Conservation (phyloP, 306 rosid genomes). For the Dicorynia guianensis region DNA sequence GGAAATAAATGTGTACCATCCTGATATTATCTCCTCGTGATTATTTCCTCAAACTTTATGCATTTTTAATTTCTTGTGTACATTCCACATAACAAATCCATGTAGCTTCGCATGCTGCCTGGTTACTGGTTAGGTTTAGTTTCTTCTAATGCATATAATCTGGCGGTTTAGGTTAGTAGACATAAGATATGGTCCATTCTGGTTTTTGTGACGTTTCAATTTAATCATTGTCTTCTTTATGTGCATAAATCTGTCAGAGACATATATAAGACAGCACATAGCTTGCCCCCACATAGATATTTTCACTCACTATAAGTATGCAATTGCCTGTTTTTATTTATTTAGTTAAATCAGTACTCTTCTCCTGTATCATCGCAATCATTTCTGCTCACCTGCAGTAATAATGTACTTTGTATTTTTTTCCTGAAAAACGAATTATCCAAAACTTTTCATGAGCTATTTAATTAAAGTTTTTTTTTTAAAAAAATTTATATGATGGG, state of each 20-base stretch:
- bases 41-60: background rate
- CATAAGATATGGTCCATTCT: background rate
- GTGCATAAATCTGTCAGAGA: background rate
- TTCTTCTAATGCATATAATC: slow-evolving; percentile 6
- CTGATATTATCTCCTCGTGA: slow-evolving; percentile 1
- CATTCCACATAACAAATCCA: slow-evolving; percentile 22
- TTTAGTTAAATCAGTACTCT: background rate
- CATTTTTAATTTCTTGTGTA: background rate
- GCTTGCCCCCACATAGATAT: background rate
- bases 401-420: background rate
- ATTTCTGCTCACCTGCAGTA: background rate
- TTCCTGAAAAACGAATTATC: background rate
- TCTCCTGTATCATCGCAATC: background rate
- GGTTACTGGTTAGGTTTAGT: background rate
- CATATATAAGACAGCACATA: background rate
- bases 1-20: slow-evolving; percentile 43
- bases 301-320: background rate
- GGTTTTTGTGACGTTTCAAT: slow-evolving; percentile 7
- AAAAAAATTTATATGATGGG: background rate
- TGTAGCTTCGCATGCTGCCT: slow-evolving; percentile 21
- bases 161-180: slow-evolving; percentile 2
- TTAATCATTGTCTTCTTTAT: background rate
- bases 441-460: background rate
- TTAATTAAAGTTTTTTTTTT: background rate
- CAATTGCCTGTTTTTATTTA: background rate